Conservation (phyloP, 2,329 filamentous ascomycete genomes). For the Tolypocladium amazonense region DNA sequence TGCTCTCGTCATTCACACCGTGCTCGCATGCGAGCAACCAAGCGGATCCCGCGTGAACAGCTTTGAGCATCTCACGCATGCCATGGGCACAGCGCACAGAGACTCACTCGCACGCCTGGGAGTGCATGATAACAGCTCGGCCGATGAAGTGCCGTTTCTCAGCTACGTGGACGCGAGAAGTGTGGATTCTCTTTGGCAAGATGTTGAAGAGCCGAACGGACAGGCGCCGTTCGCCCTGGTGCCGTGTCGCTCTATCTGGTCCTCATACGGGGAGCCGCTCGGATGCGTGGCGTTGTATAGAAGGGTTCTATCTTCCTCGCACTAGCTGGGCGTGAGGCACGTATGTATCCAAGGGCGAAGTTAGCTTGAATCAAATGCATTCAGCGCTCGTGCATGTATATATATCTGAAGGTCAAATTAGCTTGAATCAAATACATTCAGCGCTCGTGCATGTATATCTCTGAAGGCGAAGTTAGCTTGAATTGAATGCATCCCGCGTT, state of each 20-base stretch:
- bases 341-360: not conserved
- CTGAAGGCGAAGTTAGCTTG: not conserved
- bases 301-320: constrained; percentile 6
- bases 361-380: not conserved
- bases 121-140: constrained; percentile 2
- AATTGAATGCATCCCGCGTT: not conserved
- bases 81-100: constrained; percentile 9
- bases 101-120: constrained; percentile 13
- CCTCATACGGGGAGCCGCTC: constrained; percentile 18
- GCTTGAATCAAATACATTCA: not conserved
- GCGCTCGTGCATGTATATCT: constrained; percentile 1
- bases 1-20: constrained; percentile 18
- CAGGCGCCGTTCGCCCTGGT: constrained; percentile 13
- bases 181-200: constrained; percentile 8
- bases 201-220: not conserved
- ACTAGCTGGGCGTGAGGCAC: constrained; percentile 2
- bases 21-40: constrained; percentile 9
- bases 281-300: constrained; percentile 21
- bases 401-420: not conserved
- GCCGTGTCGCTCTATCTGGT: constrained; percentile 28
- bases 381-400: not conserved
- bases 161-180: constrained; percentile 18
- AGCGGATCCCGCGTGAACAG: not conserved
- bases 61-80: constrained; percentile 6
- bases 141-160: constrained; percentile 15